Evolutionary conservation across 805 yeast genomes (phyloP).

Genomic region (Priceomyces castillae): DNA sequence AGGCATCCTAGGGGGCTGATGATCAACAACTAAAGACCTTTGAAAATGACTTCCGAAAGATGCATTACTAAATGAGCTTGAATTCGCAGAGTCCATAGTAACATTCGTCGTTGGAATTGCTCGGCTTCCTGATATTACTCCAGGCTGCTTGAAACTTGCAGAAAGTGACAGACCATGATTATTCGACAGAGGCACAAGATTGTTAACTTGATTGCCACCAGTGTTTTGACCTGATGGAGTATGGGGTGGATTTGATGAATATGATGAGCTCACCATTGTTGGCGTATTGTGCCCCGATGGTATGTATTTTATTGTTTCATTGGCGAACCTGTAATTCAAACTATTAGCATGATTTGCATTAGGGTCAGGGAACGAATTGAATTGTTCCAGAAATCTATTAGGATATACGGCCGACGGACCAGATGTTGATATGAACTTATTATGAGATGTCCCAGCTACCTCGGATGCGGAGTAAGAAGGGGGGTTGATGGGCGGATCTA

Average conservation of each 20-base stretch:
- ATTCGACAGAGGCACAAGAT: conserved; percentile 12
- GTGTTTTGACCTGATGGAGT: conserved; percentile 22
- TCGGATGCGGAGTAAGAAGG: conserved; percentile 10
- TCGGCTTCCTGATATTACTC: conserved; percentile 19
- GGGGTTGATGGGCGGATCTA: conserved; percentile 2
- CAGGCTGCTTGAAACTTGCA: conserved; percentile 12
- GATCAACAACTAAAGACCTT: neutral
- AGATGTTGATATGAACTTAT: conserved; percentile 11
- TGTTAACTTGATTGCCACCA: conserved; percentile 5
- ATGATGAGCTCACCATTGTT: conserved; percentile 41
- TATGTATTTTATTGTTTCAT: conserved; percentile 26
- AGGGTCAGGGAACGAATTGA: conserved; percentile 6
- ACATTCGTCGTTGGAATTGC: conserved; percentile 56
- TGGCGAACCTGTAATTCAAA: conserved; percentile 5
- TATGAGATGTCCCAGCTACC: conserved; percentile 1
- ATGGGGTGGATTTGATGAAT: conserved; percentile 38
- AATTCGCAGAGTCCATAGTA: conserved; percentile 45
- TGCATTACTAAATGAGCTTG: conserved; percentile 12
- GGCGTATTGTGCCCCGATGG: conserved; percentile 46
- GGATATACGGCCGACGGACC: conserved; percentile 1
- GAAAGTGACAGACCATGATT: conserved; percentile 8
- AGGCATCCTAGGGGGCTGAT: conserved; percentile 13
- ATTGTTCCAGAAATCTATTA: conserved; percentile 3
- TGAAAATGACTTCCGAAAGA: conserved; percentile 7
- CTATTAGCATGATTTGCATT: conserved; percentile 4